Evolutionary conservation across 768 basidiomycete genomes (phyloP).

Genomic region (Lepiota brunneoincarnata): DNA sequence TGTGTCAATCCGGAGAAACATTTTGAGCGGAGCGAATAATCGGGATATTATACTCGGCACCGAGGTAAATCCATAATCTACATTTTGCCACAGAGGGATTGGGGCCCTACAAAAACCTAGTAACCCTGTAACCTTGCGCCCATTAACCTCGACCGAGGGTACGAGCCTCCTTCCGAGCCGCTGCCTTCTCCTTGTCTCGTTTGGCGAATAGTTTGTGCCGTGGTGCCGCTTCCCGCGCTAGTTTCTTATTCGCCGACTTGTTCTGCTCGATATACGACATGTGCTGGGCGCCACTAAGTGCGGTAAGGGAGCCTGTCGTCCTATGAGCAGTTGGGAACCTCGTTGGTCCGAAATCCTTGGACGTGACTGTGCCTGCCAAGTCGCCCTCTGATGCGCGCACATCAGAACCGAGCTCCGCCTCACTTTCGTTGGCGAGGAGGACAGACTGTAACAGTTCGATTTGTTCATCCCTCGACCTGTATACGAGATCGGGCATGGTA

Average conservation of each 20-base stretch:
- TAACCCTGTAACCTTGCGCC: constrained; percentile 2
- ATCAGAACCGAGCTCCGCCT: constrained; percentile 85
- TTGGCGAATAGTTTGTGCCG: constrained; percentile 82
- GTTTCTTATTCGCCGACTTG: constrained; percentile 83
- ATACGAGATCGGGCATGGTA: constrained; percentile 83
- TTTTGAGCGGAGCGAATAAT: no score
- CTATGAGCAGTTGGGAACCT: constrained; percentile 70
- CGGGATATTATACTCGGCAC: no score
- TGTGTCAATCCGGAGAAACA: no score
- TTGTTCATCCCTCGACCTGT: constrained; percentile 87
- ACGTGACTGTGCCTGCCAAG: constrained; percentile 81
- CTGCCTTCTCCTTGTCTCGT: constrained; percentile 74
- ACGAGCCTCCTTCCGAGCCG: constrained; percentile 43
- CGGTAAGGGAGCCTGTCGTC: constrained; percentile 78
- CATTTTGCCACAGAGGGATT: neutral
- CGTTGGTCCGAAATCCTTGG: constrained; percentile 81
- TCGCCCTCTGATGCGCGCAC: constrained; percentile 82
- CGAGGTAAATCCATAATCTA: neutral
- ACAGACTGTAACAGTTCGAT: constrained; percentile 96
- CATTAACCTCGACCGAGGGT: constrained; percentile 11
- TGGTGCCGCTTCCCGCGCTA: constrained; percentile 51
- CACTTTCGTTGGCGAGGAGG: constrained; percentile 85
- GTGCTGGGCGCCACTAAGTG: constrained; percentile 85
- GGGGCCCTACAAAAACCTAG: constrained; percentile 6
- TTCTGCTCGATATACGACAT: constrained; percentile 95